A percentile compares a stretch with the other conserved stretches of the same genome.
Conservation (phyloP, 176 grass and related monocot species). For the Oropetium thomaeum region DNA sequence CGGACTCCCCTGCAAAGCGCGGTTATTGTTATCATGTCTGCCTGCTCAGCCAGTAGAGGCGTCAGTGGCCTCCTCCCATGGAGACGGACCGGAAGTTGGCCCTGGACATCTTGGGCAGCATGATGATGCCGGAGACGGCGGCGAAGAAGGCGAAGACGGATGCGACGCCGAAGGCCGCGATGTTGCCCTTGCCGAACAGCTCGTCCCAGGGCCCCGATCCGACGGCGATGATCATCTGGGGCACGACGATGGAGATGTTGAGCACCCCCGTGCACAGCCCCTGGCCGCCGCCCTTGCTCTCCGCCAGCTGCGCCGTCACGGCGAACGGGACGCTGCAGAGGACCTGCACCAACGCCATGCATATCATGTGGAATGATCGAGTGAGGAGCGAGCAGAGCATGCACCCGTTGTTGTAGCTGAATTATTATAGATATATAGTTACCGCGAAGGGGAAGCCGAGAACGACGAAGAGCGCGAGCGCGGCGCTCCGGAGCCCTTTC, state of each 20-base stretch:
- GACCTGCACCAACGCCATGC: no score
- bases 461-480: slow-evolving; percentile 56
- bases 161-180: slow-evolving; percentile 74
- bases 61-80: slow-evolving; percentile 60
- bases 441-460: slow-evolving; percentile 85
- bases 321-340: slow-evolving; percentile 88
- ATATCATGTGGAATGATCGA: no score
- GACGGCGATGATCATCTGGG: slow-evolving; percentile 66
- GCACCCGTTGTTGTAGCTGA: no score
- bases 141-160: slow-evolving; percentile 45
- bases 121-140: slow-evolving; percentile 40
- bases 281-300: slow-evolving; percentile 56
- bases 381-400: background rate
- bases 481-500: slow-evolving; percentile 36
- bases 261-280: slow-evolving; percentile 78
- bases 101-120: slow-evolving; percentile 65
- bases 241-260: slow-evolving; percentile 81
- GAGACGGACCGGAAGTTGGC: slow-evolving; percentile 47
- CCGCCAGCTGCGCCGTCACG: slow-evolving; percentile 59
- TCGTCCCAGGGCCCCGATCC: slow-evolving; percentile 76
- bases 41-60: background rate
- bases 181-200: slow-evolving; percentile 71
- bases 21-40: background rate
- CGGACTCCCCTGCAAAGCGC: background rate
- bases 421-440: no score